Percentiles rank a stretch among this genome's conserved stretches.
phyloP scores from a whole-genome alignment of 2,329 filamentous ascomycete species.

The Ampelomyces quisqualis region DNA sequence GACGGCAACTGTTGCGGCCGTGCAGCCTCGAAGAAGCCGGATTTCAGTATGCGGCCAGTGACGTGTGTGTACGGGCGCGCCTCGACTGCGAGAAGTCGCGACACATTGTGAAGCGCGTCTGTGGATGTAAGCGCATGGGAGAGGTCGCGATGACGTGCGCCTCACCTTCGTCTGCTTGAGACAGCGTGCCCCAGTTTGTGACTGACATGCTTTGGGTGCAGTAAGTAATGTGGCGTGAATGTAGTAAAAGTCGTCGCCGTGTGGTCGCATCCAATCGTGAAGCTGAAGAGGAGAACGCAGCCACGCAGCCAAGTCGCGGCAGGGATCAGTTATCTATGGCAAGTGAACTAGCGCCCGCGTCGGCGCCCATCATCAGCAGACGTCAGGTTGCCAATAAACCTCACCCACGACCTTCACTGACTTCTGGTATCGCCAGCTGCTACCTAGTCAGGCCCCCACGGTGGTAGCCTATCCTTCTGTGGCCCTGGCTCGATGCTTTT shows the following conservation, averaged over 20 bases:
- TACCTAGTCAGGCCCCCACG: background rate
- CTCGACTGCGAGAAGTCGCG: conserved; percentile 83
- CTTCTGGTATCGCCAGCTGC: background rate
- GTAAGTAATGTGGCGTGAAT: background rate
- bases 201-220: conserved; percentile 47
- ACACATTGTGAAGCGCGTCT: conserved; percentile 79
- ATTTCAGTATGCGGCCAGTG: conserved; percentile 73
- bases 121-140: conserved; percentile 15
- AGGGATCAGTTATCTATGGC: too few relatives aligned
- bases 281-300: conserved; percentile 4
- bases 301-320: background rate
- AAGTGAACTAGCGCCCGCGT: conserved; percentile 4
- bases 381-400: conserved; percentile 14
- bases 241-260: background rate
- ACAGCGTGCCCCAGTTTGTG: conserved; percentile 63
- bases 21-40: conserved; percentile 63
- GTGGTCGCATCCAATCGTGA: conserved; percentile 6
- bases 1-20: conserved; percentile 61
- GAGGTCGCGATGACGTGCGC: background rate
- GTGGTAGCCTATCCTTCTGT: background rate
- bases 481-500: background rate
- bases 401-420: conserved; percentile 9
- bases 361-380: conserved; percentile 5
- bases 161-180: conserved; percentile 67
- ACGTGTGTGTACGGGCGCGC: conserved; percentile 90